These are phyloP conservation scores for Plectosphaerella sp. DNA, from an alignment of 2,329 filamentous ascomycete species.

Conservation along the genomic window DNA sequence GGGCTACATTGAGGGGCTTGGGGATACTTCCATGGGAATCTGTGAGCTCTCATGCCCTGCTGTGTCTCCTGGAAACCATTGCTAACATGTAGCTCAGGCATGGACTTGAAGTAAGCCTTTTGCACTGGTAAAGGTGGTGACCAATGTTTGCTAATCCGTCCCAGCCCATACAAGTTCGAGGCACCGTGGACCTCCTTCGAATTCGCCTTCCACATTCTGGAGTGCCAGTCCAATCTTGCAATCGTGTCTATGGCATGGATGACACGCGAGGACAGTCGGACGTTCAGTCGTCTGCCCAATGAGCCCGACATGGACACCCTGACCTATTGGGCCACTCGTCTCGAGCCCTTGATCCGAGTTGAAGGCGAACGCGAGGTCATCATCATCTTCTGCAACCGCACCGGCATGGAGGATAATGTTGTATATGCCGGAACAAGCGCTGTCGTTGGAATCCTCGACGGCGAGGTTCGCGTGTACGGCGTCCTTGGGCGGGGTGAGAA, in stretches of 20 bases:
- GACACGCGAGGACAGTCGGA: constrained; percentile 47
- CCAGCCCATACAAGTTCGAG: constrained; percentile 31
- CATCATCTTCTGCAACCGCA: constrained; percentile 67
- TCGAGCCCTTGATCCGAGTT: constrained; percentile 59
- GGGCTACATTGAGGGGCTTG: constrained; percentile 35
- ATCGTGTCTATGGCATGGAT: constrained; percentile 78
- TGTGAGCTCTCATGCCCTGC: constrained; percentile 30
- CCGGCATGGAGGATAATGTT: constrained; percentile 60
- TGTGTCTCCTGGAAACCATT: neutral
- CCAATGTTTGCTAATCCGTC: neutral
- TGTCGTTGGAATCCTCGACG: constrained; percentile 61
- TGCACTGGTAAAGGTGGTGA: no score
- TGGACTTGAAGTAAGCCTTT: constrained; percentile 54
- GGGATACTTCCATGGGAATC: constrained; percentile 47
- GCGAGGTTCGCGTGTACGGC: constrained; percentile 65
- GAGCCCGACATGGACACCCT: constrained; percentile 70
- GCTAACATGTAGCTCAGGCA: constrained; percentile 19
- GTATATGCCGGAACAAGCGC: constrained; percentile 72
- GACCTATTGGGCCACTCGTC: constrained; percentile 68
- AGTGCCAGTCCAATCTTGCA: constrained; percentile 54
- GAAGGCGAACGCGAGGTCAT: constrained; percentile 55
- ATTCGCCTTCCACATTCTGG: constrained; percentile 51
- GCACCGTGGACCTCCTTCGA: constrained; percentile 34
- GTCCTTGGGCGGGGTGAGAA: constrained; percentile 67
- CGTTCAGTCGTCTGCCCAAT: constrained; percentile 41